Evolutionary conservation across 495 filamentous ascomycete genomes (phyloP), one percentile per base, ranked within the genome.

Genomic region (Terfezia claveryi): DNA sequence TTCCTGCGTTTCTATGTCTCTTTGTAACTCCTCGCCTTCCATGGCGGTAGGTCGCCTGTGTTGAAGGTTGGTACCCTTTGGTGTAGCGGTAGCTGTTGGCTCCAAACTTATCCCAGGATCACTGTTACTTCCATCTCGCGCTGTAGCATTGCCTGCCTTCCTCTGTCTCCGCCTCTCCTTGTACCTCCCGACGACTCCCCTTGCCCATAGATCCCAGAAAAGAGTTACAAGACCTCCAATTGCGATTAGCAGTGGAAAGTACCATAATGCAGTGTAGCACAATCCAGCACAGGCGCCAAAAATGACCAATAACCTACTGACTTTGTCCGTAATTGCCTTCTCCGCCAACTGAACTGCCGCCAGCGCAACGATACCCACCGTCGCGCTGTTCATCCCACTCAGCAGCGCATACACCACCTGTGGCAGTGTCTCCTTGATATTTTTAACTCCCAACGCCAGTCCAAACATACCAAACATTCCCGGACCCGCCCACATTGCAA

Each of bases 261-360:
- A 92, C 85, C 83, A 92, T 0, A 88, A 68, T 0, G 83, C 77
- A 55, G 77, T 86, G 58, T 89, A 87, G 46, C 81, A 73, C 65
- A 89, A 67, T 7, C 83, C 85, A 0, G 80, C 81, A 3, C 74
- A 70, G 20, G 70, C 85, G 14, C 76, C 76, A n/a, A 85, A 61
- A 54, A 85, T 78, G 1, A 92, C 77, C 1, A 88, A 59, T 11
- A 83, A 70, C 1, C 85, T 68, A 0, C 83, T 80, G 36, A 87
- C 38, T 51, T 71, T 73, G 59, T 92, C 85, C 0, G 76, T 85
- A 59, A 92, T 82, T 5, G 83, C 77, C 63, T 86, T 84, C 17
- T 79, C 69, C 0, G 82, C 74, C 0, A 91, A 73, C 64, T 85
- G 76, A 1, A 87, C 80, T 0, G 82, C 83, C 0, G 85, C 83